phyloP scores from a whole-genome alignment of 805 yeast species.

The Citeromyces nyonsensis region DNA sequence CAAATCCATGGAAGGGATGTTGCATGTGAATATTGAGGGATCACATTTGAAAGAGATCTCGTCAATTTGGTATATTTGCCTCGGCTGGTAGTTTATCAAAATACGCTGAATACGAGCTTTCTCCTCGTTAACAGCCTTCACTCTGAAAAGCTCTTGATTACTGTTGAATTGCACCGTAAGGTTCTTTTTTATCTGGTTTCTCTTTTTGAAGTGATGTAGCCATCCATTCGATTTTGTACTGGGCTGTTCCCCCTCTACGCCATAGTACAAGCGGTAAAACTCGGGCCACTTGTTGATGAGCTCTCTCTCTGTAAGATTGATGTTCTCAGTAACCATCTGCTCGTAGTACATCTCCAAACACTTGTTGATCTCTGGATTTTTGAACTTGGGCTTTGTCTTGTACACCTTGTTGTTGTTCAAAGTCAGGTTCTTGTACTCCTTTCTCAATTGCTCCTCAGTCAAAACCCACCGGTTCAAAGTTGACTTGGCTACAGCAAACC shows the following conservation, averaged over 20 bases:
- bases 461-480: slow-evolving; percentile 22
- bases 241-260: slow-evolving; percentile 1
- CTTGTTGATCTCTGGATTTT: slow-evolving; percentile 16
- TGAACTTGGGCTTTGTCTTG: slow-evolving; percentile 16
- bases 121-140: slow-evolving; percentile 8
- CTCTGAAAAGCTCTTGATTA: slow-evolving; percentile 5
- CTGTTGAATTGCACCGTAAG: slow-evolving; percentile 12
- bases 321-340: slow-evolving; percentile 15
- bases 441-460: slow-evolving; percentile 14
- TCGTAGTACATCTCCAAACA: slow-evolving; percentile 20
- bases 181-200: slow-evolving; percentile 12
- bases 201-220: slow-evolving; percentile 21
- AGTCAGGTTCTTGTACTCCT: slow-evolving; percentile 11
- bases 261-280: slow-evolving; percentile 9
- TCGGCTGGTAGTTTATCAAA: slow-evolving; percentile 6
- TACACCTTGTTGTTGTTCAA: slow-evolving; percentile 11
- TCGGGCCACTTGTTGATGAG: slow-evolving; percentile 15
- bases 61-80: slow-evolving; percentile 20
- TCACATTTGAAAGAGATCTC: slow-evolving; percentile 13
- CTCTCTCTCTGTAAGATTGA: slow-evolving; percentile 12
- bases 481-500: slow-evolving; percentile 20
- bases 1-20: slow-evolving; percentile 4
- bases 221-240: slow-evolving; percentile 20
- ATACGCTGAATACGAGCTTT: slow-evolving; percentile 8
- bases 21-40: slow-evolving; percentile 8